phyloP scores from a whole-genome alignment of 257 asterid species.

The Phtheirospermum japonicum region DNA sequence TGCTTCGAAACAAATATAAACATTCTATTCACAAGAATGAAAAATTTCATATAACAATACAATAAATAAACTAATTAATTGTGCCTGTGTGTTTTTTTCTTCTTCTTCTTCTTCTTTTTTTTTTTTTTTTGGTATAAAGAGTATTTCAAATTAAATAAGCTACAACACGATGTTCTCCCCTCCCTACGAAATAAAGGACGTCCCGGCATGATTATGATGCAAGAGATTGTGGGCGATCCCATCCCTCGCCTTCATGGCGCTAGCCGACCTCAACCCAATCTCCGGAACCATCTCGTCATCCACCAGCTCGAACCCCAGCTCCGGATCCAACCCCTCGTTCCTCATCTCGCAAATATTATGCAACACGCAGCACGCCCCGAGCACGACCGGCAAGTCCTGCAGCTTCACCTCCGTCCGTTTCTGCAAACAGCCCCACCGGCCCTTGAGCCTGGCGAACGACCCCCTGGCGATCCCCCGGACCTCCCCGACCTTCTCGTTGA shows the following conservation, averaged over 20 bases:
- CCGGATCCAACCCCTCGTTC: conserved; percentile 54
- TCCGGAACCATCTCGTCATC: conserved; percentile 89
- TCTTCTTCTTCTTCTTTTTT: no score
- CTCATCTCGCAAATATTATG: conserved; percentile 87
- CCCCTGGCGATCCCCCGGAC: conserved; percentile 47
- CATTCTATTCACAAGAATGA: not conserved
- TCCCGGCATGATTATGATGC: conserved; percentile 90
- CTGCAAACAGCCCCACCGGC: conserved; percentile 90
- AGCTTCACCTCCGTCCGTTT: conserved; percentile 86
- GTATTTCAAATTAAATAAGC: not conserved
- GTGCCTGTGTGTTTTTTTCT: no score
- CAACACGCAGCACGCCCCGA: conserved; percentile 93
- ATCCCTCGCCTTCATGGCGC: conserved; percentile 73
- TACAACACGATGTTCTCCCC: not conserved
- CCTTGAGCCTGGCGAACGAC: conserved; percentile 69
- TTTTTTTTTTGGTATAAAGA: no score
- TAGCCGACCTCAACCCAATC: conserved; percentile 56
- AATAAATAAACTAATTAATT: not conserved
- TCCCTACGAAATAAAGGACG: conserved; percentile 59
- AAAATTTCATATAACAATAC: not conserved
- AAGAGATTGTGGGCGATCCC: conserved; percentile 78
- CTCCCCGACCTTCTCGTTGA: conserved; percentile 74
- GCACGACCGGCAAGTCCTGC: conserved; percentile 82
- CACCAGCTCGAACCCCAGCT: conserved; percentile 50
- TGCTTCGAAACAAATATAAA: not conserved